Conservation (phyloP, 2,329 filamentous ascomycete species). For the Fusarium oxysporum region DNA sequence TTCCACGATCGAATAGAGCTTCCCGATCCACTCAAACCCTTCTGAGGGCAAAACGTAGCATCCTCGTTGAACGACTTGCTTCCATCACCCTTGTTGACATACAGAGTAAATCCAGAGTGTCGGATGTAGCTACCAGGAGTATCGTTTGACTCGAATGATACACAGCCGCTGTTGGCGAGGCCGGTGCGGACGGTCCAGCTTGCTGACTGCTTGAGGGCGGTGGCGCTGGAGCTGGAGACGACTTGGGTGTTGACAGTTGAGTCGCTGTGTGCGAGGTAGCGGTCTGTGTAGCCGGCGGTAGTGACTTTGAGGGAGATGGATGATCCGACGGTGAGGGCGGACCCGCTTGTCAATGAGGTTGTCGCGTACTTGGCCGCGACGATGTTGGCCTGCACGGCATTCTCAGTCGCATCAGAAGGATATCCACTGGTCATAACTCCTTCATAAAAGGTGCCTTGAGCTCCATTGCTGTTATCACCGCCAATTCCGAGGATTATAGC, state of each 20-base stretch:
- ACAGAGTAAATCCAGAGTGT: constrained; percentile 1
- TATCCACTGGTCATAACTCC: constrained; percentile 13
- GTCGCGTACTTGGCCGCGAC: constrained; percentile 26
- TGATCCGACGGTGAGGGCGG: constrained; percentile 2
- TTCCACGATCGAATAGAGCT: constrained; percentile 21
- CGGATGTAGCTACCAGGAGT: constrained; percentile 18
- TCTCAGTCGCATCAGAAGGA: constrained; percentile 25
- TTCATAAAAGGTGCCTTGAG: constrained; percentile 22
- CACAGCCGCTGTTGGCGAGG: constrained; percentile 22
- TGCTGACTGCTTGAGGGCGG: constrained; percentile 14
- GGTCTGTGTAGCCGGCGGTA: constrained; percentile 16
- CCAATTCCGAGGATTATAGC: constrained; percentile 19
- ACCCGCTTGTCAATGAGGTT: neutral
- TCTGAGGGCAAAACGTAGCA: constrained; percentile 24
- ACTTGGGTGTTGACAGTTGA: constrained; percentile 22
- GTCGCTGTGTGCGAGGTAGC: constrained; percentile 5
- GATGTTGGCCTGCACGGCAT: constrained; percentile 22
- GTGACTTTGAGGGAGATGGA: constrained; percentile 21
- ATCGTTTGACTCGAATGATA: constrained; percentile 24
- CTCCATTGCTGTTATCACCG: constrained; percentile 22
- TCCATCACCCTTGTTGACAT: neutral
- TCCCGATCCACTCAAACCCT: constrained; percentile 8
- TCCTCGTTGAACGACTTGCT: constrained; percentile 23
- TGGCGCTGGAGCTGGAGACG: constrained; percentile 3
- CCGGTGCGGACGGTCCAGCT: constrained; percentile 24